phyloP scores from a whole-genome alignment of 2,329 filamentous ascomycete species.

The Microsporum ferrugineum region DNA sequence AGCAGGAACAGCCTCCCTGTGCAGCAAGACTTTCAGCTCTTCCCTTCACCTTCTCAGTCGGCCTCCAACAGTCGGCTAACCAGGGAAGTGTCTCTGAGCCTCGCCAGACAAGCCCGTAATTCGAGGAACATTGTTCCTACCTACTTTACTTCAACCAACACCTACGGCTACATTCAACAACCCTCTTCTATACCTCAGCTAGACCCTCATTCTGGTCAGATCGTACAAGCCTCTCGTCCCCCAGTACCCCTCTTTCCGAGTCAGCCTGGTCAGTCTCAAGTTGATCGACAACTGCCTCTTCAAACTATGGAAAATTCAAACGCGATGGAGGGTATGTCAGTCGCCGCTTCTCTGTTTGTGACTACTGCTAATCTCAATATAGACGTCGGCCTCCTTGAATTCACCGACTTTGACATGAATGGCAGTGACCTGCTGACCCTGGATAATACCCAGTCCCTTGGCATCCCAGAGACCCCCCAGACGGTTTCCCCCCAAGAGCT shows the following conservation, averaged over 20 bases:
- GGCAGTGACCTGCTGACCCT: neutral
- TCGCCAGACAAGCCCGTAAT: too few relatives aligned
- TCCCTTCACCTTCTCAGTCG: constrained; percentile 19
- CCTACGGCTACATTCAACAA: neutral
- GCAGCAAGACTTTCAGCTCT: constrained; percentile 36
- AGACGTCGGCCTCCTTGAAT: neutral
- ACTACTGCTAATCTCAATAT: neutral
- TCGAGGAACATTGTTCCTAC: too few relatives aligned
- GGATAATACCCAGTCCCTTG: neutral
- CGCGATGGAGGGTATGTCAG: neutral
- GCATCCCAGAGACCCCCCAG: neutral
- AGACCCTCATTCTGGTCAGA: neutral
- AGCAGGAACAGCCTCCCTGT: constrained; percentile 14
- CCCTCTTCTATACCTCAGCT: neutral
- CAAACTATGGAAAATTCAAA: too few relatives aligned
- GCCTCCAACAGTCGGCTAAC: neutral
- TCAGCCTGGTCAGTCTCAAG: neutral
- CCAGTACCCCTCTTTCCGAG: neutral
- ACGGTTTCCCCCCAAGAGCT: constrained; percentile 82
- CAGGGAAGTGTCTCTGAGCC: too few relatives aligned
- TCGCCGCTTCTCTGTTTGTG: neutral
- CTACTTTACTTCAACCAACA: neutral
- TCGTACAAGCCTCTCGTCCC: neutral
- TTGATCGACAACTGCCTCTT: neutral
- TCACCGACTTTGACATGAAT: neutral